These are phyloP conservation scores for Nicotiana sylvestris DNA, from an alignment of 257 asterid species.

Conservation along the genomic window DNA sequence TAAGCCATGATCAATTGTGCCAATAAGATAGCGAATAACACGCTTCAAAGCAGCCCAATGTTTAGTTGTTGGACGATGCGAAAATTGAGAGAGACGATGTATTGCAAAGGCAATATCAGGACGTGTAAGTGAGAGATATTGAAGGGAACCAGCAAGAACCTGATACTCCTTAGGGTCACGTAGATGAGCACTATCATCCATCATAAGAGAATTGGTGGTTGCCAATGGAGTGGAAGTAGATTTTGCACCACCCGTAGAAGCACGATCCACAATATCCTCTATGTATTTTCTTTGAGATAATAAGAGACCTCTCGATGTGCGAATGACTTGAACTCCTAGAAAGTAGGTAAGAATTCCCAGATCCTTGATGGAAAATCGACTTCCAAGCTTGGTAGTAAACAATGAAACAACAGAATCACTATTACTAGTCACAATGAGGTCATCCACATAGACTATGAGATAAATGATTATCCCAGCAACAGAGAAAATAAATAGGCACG, in stretches of 20 bases:
- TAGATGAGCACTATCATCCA: no score
- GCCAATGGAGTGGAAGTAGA: background rate
- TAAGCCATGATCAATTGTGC: no score
- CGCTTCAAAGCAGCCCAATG: background rate
- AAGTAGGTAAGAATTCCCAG: no score
- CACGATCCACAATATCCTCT: background rate
- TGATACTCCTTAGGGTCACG: no score
- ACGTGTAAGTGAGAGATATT: background rate
- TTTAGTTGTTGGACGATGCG: background rate
- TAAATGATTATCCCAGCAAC: background rate
- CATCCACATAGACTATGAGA: background rate
- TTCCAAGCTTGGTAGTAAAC: background rate
- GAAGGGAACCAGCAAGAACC: background rate
- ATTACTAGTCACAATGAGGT: background rate
- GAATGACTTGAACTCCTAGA: no score
- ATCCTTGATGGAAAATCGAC: no score
- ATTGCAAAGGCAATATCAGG: background rate
- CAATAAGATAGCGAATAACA: no score
- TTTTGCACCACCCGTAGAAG: background rate
- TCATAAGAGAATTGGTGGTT: background rate
- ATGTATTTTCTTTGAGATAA: background rate
- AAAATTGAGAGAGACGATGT: background rate
- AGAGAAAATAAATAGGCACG: background rate
- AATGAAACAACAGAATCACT: background rate
- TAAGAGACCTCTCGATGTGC: background rate